Percentiles rank a stretch among this genome's conserved stretches.
These are phyloP conservation scores for Dendrobium nobile DNA, from an alignment of 106 monocot genomes.

Conservation along the genomic window DNA sequence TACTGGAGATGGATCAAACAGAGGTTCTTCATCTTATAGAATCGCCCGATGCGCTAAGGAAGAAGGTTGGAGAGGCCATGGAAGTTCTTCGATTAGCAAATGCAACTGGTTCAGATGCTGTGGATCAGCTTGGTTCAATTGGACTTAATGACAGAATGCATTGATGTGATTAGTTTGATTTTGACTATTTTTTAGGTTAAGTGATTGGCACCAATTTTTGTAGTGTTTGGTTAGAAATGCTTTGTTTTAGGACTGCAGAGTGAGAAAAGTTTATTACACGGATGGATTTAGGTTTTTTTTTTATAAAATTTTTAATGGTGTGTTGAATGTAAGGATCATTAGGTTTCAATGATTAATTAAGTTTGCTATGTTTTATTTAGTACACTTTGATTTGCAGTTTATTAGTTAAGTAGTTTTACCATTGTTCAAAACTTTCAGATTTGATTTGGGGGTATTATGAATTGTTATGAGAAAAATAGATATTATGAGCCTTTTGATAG, in stretches of 20 bases:
- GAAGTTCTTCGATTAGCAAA: slow-evolving; percentile 19
- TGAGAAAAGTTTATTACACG: not conserved
- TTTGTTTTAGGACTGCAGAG: not conserved
- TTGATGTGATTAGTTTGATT: not conserved
- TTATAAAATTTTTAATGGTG: too few relatives aligned
- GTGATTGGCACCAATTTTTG: not conserved
- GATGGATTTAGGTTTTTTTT: not conserved
- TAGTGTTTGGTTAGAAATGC: not conserved
- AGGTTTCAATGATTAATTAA: too few relatives aligned
- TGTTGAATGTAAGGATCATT: too few relatives aligned
- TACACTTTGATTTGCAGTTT: too few relatives aligned
- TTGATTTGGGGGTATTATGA: too few relatives aligned
- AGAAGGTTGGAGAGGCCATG: slow-evolving; percentile 59
- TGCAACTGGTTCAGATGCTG: not conserved
- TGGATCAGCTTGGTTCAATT: slow-evolving; percentile 7
- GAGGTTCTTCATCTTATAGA: slow-evolving; percentile 71
- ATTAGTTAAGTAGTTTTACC: too few relatives aligned
- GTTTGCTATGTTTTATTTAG: too few relatives aligned
- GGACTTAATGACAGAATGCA: not conserved
- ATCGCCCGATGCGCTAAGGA: slow-evolving; percentile 49
- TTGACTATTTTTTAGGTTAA: not conserved
- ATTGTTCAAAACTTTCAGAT: too few relatives aligned
- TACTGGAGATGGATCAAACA: slow-evolving; percentile 59
- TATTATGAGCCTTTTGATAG: too few relatives aligned
- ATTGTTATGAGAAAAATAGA: too few relatives aligned